Evolutionary conservation across 2,329 filamentous ascomycete genomes (phyloP), one percentile per base, ranked within the genome.

Genomic region (Alternaria ventricosa): DNA sequence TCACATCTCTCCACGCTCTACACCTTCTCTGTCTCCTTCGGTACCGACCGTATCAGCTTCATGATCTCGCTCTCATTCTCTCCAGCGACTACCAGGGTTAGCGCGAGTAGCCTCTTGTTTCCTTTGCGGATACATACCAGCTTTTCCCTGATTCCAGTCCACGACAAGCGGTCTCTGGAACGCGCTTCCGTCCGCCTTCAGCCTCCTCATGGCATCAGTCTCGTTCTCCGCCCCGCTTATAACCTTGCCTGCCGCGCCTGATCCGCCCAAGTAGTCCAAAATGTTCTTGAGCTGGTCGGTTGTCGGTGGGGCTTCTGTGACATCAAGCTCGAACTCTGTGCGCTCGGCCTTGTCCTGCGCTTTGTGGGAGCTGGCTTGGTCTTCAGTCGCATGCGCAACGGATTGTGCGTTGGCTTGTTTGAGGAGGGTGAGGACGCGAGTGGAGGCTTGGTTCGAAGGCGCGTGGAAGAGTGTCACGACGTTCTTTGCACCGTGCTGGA

Each of bases 401-500:
- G 92, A 89, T 51, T 88, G 88, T 51, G 91, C 90, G 25, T 92
- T 92, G 30, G 89, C 87, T 82, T 95, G 90, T 83, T 96, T 96
- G 64, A 98, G 88, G 57, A 97, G 83, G 45, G 88, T 90, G 65
- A 90, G 88, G 30, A 91, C 91, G 64, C 91, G 89, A 55, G 88
- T 84, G 4, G 94, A 97, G 68, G 90, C 86, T 22, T 91, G 87
- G 57, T 88, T 87, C 73, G 86, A 87, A 61, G 95, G 88, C 81
- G 92, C 92, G 87, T 97, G 94, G 86, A 98, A 99, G 85, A 99
- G 90, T 65, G 95, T 98, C 79, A 98, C 89, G 71, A 97, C 92
- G 84, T 98, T 94, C 75, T 84, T 85, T 67, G 81, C 79, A 71
- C 82, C 83, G 54, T 80, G 76, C 83, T 83, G 60, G 23, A 28